phyloP scores from a whole-genome alignment of 176 grass and related monocot genomes.

The Aegilops longissima region DNA sequence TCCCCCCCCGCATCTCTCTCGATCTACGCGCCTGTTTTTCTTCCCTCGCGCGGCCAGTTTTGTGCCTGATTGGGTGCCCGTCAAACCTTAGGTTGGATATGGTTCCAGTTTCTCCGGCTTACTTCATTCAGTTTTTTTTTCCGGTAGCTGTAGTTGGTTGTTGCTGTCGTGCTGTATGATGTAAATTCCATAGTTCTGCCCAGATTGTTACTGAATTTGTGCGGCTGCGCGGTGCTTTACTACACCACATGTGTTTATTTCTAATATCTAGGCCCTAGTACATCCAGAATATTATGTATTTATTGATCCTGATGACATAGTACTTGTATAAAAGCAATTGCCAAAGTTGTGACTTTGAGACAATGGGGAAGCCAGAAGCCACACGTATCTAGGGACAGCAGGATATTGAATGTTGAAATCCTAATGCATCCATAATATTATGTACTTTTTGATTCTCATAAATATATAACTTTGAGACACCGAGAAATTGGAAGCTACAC shows the following conservation, averaged over 20 bases:
- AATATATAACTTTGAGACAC: background rate
- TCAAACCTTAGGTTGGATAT: background rate
- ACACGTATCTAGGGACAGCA: background rate
- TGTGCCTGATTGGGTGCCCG: background rate
- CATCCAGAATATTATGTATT: background rate
- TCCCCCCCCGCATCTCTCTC: background rate
- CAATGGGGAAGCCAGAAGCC: background rate
- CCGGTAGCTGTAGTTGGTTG: background rate
- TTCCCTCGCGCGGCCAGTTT: background rate
- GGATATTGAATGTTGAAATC: background rate
- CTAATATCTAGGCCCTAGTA: conserved; percentile 1
- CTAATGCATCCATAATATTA: background rate
- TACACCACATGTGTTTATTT: background rate
- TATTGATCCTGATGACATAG: background rate
- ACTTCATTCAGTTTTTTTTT: background rate
- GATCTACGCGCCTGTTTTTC: background rate
- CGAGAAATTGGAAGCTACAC: background rate
- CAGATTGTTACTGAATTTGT: background rate
- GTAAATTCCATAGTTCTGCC: background rate
- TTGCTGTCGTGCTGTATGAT: background rate
- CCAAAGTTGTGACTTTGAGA: background rate
- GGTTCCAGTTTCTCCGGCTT: background rate
- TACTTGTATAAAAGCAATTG: background rate
- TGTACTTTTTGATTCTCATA: background rate
- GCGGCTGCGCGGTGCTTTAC: background rate